Base-by-base conservation (phyloP, 2,329 filamentous ascomycete species). In the Aspergillus sp. region DNA sequence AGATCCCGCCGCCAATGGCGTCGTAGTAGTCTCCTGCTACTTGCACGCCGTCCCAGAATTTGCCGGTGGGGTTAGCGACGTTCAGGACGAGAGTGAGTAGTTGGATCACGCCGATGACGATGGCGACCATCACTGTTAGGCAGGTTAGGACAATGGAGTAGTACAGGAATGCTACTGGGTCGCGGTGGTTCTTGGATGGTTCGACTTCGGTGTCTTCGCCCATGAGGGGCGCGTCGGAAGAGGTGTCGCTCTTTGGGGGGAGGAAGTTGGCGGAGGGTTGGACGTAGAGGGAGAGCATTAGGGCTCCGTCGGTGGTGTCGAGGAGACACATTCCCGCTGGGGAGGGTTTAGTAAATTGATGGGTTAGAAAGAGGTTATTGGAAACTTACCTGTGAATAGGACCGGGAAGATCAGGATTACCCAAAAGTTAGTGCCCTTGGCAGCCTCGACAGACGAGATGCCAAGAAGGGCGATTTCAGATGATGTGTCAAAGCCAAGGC, bases 261-360 rank as follows among this genome's bases (percentile, higher is more conserved):
- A 78, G 72, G 64, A 77, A 78, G 62, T 78, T 76, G 13, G 71
- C 65, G 19, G 77, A 75, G 2, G 78, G 79, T 59, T 80, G 78
- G 36, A 93, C 92, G 77, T 99, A 98, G 1, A 98, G 82, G 0
- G 90, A 88, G 86, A 96, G 93, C 93, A 98, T 98, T 19, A 97
- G 82, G 1, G 94, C 94, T 23, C 94, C 94, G 69, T 98, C 95
- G 0, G 88, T 90, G 0, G 93, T 97, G 76, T 98, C 95, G 5
- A 98, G 81, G 21, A 98, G 83, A 74, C 93, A 97, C 95, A 99
- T 98, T 60, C 92, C 95, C 0, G 90, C 91, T 89, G 10, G 32
- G 2, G 2, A 8, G 13, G 2, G n/a, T 1, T 57, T 48, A 30
- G 52, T 2, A 6, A 19, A 56, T 53, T 58, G 21, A 21, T 23